phyloP scores from a whole-genome alignment of 2,329 filamentous ascomycete genomes.

The Magnaporthales sp. region DNA sequence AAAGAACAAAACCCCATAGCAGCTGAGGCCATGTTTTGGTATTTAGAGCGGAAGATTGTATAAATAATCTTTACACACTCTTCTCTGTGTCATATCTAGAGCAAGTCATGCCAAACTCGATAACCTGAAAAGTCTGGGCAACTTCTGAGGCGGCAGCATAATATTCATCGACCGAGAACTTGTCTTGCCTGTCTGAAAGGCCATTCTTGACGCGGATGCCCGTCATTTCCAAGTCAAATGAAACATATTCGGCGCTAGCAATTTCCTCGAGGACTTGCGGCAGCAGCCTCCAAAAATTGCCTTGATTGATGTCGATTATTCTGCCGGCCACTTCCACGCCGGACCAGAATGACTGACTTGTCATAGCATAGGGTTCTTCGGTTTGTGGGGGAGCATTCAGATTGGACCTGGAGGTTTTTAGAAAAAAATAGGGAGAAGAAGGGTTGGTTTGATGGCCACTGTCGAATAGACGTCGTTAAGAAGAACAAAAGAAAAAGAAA shows the following conservation, averaged over 20 bases:
- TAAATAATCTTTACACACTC: constrained; percentile 7
- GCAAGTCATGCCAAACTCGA: constrained; percentile 29
- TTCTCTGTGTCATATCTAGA: constrained; percentile 9
- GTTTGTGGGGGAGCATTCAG: neutral
- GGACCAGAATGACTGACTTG: neutral
- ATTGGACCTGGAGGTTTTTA: no score
- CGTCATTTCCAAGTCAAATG: constrained; percentile 29
- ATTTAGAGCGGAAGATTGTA: neutral
- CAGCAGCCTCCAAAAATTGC: constrained; percentile 20
- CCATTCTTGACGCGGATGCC: constrained; percentile 17
- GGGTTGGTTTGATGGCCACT: neutral
- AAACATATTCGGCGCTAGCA: constrained; percentile 19
- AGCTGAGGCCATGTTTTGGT: neutral
- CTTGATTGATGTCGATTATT: constrained; percentile 18
- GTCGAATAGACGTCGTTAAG: neutral
- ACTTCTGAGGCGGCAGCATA: constrained; percentile 21
- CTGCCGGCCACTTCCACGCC: neutral
- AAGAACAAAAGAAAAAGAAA: no score
- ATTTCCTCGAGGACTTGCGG: constrained; percentile 20
- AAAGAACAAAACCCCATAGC: neutral
- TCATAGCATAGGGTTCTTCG: neutral
- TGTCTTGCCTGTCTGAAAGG: constrained; percentile 1
- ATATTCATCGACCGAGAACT: constrained; percentile 9
- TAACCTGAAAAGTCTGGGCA: constrained; percentile 20
- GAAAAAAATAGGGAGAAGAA: no score